Base-by-base conservation (phyloP, 495 filamentous ascomycete species). In the Filosporella fistucella region DNA sequence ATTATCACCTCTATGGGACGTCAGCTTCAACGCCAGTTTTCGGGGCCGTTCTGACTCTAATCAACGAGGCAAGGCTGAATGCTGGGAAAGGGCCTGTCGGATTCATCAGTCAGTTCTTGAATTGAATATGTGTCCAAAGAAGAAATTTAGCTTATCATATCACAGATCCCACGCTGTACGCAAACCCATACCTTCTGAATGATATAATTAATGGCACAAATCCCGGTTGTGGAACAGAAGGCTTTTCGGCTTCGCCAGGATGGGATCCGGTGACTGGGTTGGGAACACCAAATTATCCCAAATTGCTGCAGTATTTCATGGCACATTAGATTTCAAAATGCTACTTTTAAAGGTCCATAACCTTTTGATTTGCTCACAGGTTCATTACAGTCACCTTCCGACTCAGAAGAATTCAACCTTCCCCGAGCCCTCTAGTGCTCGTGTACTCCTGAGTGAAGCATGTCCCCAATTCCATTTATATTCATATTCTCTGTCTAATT, bases 241-340 rank as follows among this genome's bases (percentile, higher is more conserved):
- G 76, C 4, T 81, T 79, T 51, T 46, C 47, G 7, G 72, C 75
- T 21, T 65, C 64, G 71, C 69, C 22, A 10, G 41, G 23, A 30
- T 43, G 41, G 41, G 41, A 43, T 30, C 41, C 41, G 2, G 41
- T 29, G 0, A 76, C 72, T 25, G 71, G 77, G 9, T 48, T 78
- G 34, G 76, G 74, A 14, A 73, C 76, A 16, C 75, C 75, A 1
- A 73, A 72, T 46, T 81, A 65, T 50, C 61, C 66, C 3, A 72
- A 67, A 52, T 40, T 79, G 62, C 60, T 68, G 41, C 16, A 30
- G 23, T 13, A 29, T 4, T 43, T 13, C 4, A 18, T 43, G 10
- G 14, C n/a, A n/a, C n/a, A n/a, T n/a, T n/a, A n/a, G n/a, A n/a
- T n/a, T n/a, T n/a, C n/a, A n/a, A n/a, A n/a, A n/a, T n/a, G n/a